Base-by-base conservation (phyloP, 2,329 filamentous ascomycete genomes). In the Verticillium klebahnii region DNA sequence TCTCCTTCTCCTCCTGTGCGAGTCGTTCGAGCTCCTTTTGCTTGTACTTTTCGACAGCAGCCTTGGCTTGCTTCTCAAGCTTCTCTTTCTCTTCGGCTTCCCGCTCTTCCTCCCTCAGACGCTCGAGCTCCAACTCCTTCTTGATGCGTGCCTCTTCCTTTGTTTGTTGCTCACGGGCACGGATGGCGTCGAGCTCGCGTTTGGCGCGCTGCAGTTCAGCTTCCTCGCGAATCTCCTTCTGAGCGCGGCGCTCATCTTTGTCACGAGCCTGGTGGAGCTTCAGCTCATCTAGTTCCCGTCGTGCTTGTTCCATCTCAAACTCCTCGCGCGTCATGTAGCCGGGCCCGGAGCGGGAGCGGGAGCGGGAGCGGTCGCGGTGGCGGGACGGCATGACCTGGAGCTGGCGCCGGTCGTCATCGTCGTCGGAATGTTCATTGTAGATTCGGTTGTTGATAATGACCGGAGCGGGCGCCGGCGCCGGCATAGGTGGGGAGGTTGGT, bases 371-470 rank as follows among this genome's bases (percentile, higher is more conserved):
- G 23, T 69, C 45, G 15, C 39, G 58, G 23, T 69, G 58, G 15
- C 39, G 58, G 66, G 58, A 68, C 67, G 57, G 66, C 63, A 50
- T 23, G 58, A 74, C 59, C 61, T 73, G 71, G 60, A 72, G 69
- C 61, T 67, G 74, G 57, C 69, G 71, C 50, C 70, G 69, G 37
- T 73, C 72, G 32, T 77, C 73, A 2, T 76, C 76, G 39, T 82
- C 80, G 5, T 77, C 81, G 23, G 79, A 80, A 59, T 78, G 67
- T 25, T 81, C 77, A 63, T 82, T 81, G 67, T 82, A 80, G 62
- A 84, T 81, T 61, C 77, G 77, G 70, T 85, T 86, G 69, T 85
- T 84, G 70, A 87, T 86, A 59, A 87, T 80, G 57, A 87, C 77
- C 1, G 83, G 82, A 5, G 71, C 66, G 17, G 74, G 72, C 19